Evolutionary conservation across 2,329 filamentous ascomycete genomes (phyloP).

Genomic region (Pseudocercospora macadamiae): DNA sequence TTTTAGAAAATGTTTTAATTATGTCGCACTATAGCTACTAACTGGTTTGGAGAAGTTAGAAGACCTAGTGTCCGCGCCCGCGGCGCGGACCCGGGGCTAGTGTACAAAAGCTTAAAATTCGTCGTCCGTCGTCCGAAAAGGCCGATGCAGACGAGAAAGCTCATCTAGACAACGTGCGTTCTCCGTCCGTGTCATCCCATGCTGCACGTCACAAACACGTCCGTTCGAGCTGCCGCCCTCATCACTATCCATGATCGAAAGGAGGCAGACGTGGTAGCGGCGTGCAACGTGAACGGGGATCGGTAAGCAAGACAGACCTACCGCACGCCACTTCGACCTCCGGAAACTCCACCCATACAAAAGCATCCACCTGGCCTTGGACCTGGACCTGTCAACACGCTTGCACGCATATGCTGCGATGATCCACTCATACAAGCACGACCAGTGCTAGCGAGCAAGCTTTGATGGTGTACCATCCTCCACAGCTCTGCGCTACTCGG

Average conservation of each 20-base stretch:
- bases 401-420: slow-evolving; percentile 18
- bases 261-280: neutral
- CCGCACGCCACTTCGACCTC: too few relatives aligned
- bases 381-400: slow-evolving; percentile 25
- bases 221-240: neutral
- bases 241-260: neutral
- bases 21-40: too few relatives aligned
- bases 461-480: too few relatives aligned
- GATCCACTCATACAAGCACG: slow-evolving; percentile 1
- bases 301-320: too few relatives aligned
- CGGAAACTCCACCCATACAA: neutral
- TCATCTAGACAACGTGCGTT: slow-evolving; percentile 7
- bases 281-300: neutral
- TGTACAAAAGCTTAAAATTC: slow-evolving; percentile 6
- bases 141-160: neutral
- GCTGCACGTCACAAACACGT: slow-evolving; percentile 1
- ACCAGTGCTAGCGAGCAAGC: neutral
- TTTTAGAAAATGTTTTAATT: too few relatives aligned
- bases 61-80: too few relatives aligned
- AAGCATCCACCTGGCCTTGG: slow-evolving; percentile 16
- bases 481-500: too few relatives aligned
- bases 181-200: slow-evolving; percentile 4
- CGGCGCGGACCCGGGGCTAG: too few relatives aligned
- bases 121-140: neutral
- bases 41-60: too few relatives aligned